Evolutionary conservation across 192 early-diverging fungal species (phyloP).

Genomic region (Pilaira anomala): DNA sequence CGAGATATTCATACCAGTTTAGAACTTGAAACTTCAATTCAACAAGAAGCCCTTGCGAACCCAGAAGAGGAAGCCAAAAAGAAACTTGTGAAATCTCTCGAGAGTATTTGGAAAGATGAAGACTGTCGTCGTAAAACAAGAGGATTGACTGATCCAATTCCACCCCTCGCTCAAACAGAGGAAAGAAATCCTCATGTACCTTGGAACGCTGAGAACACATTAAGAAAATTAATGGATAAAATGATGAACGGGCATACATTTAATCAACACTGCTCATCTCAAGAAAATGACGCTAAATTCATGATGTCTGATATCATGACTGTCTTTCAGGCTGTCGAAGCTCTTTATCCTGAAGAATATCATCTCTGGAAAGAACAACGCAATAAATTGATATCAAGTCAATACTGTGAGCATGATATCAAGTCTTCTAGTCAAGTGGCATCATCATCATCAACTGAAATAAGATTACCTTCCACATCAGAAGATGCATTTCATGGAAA

Average conservation of each 20-base stretch:
- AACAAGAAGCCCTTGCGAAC: not conserved
- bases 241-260: not conserved
- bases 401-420: too few species aligned
- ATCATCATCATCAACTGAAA: too few species aligned
- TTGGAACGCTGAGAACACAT: slow-evolving; percentile 18
- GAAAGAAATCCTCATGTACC: not conserved
- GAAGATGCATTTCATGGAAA: too few species aligned
- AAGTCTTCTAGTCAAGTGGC: too few species aligned
- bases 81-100: slow-evolving; percentile 62
- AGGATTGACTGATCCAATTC: not conserved
- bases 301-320: slow-evolving; percentile 34
- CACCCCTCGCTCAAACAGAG: slow-evolving; percentile 13
- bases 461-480: too few species aligned
- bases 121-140: slow-evolving; percentile 35
- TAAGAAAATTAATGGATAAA: slow-evolving; percentile 11
- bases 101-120: slow-evolving; percentile 63
- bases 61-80: slow-evolving; percentile 7
- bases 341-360: slow-evolving; percentile 23
- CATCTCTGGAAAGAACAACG: too few species aligned
- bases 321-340: slow-evolving; percentile 45
- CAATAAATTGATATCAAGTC: too few species aligned
- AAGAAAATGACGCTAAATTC: not conserved
- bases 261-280: not conserved
- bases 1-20: slow-evolving; percentile 47
- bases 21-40: slow-evolving; percentile 30